Percentiles rank a stretch among this genome's conserved stretches.
Evolutionary conservation across 305 asterid genomes (phyloP).

Genomic region (Fraxinus baroniana): DNA sequence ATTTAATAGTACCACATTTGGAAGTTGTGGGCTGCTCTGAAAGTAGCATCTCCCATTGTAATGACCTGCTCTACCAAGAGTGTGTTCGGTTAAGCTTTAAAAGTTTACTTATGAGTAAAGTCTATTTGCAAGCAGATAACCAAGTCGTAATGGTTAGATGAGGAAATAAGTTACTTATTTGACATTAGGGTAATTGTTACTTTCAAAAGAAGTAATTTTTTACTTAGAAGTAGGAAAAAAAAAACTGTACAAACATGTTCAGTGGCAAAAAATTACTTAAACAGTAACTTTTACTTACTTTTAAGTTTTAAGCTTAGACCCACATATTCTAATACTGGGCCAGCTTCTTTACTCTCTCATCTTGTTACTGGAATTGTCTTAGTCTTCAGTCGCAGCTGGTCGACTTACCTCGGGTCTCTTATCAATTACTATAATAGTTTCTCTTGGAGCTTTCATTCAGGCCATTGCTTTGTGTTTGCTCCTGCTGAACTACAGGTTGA

Average conservation of each 20-base stretch:
- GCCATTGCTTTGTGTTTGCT: slow-evolving; percentile 66
- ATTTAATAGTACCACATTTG: neutral
- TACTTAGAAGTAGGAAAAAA: neutral
- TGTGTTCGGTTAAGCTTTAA: neutral
- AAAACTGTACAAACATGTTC: neutral
- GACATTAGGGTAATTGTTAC: neutral
- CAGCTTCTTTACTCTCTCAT: slow-evolving; percentile 2
- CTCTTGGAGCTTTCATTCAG: slow-evolving; percentile 72
- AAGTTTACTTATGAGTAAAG: neutral
- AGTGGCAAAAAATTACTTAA: neutral
- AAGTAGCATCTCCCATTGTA: neutral
- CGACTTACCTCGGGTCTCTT: slow-evolving; percentile 70
- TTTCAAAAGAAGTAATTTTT: neutral
- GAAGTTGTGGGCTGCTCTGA: neutral
- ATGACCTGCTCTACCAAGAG: neutral
- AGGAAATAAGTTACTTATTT: neutral
- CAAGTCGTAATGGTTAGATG: neutral
- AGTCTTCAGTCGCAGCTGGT: slow-evolving; percentile 86
- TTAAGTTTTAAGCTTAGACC: neutral
- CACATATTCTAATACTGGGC: neutral
- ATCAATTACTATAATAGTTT: slow-evolving; percentile 71
- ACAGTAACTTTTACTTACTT: neutral
- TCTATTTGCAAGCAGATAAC: neutral
- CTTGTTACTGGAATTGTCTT: slow-evolving; percentile 26
- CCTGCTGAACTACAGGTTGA: slow-evolving; percentile 62